Evolutionary conservation across 2,329 filamentous ascomycete genomes (phyloP).

Genomic region (Penicillium sp.): DNA sequence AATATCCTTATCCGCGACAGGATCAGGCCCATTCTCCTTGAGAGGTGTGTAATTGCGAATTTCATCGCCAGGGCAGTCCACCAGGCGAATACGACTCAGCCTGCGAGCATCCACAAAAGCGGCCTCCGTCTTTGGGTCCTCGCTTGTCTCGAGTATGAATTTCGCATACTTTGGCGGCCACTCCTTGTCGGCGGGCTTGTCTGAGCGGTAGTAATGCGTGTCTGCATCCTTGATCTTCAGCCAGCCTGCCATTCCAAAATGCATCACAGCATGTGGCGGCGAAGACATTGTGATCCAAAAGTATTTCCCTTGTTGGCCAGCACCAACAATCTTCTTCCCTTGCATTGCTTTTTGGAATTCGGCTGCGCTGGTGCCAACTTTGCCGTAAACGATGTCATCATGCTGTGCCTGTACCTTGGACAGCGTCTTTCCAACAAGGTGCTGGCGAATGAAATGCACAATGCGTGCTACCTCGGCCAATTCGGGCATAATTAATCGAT

Average conservation of each 20-base stretch:
- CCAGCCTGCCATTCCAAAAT: conserved; percentile 82
- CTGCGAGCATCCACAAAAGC: conserved; percentile 85
- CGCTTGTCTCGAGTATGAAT: conserved; percentile 71
- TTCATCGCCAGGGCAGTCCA: conserved; percentile 74
- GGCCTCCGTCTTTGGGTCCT: conserved; percentile 61
- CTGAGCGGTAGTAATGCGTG: conserved; percentile 76
- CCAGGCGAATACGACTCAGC: conserved; percentile 75
- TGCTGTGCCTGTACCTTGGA: conserved; percentile 69
- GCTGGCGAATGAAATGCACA: conserved; percentile 79
- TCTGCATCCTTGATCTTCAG: conserved; percentile 79
- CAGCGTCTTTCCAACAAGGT: conserved; percentile 83
- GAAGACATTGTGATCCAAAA: conserved; percentile 84
- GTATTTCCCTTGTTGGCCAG: conserved; percentile 92
- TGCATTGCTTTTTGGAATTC: conserved; percentile 73
- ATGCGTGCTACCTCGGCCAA: conserved; percentile 72
- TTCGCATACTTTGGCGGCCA: conserved; percentile 95
- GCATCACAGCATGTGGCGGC: conserved; percentile 84
- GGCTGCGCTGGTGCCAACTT: conserved; percentile 76
- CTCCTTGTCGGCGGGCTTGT: conserved; percentile 57
- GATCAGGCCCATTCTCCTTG: conserved; percentile 91
- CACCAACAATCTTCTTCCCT: conserved; percentile 71
- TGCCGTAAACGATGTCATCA: conserved; percentile 85
- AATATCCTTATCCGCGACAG: conserved; percentile 75
- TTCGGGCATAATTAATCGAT: conserved; percentile 46
- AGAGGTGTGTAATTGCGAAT: conserved; percentile 78